Evolutionary conservation across 345 rosid genomes (phyloP), one percentile per base, ranked within the genome.

Genomic region (Linum usitatissimum): DNA sequence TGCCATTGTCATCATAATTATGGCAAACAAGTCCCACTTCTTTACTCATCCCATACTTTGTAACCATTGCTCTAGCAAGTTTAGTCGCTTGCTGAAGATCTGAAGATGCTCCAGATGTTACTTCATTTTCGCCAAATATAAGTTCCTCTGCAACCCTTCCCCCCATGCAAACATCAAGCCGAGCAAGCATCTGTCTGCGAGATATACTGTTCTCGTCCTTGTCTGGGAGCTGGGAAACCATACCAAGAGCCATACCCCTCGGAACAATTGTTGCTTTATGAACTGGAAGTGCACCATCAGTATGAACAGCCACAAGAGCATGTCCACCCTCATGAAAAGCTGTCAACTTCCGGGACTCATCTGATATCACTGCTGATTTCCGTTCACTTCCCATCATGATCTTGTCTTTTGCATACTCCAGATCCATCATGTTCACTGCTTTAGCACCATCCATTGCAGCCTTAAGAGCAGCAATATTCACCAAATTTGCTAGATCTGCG

Each of bases 241-340:
- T 87, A 55, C 99, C 99, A 56, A 90, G 94, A 65, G 99, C 67
- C 88, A 80, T 84, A 42, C 99, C 97, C 48, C 97, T 88, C 20
- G 97, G 96, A 66, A 93, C 92, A 53, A 93, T 90, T 30, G 99
- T 93, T 31, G 97, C 96, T 71, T 93, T 93, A 82, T 87, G 99
- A 60, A 93, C 94, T 21, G 97, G 90, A 71, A 83, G 86, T 59
- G 97, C 97, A 12, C 95, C 97, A 1, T 87, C 96, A 34, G 96
- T 84, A 75, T 87, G 84, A 61, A 87, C 70, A 31, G 99, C 97
- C 34, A 93, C 97, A 59, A 93, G 88, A 51, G 99, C 99, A 79
- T 93, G 99, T 9, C 97, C 99, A 56, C 89, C 92, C 83, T 94
- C 99, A 58, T 94, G 99, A 75, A 83, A 94, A 60, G 99, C 97